A percentile compares a stretch with the other conserved stretches of the same genome.
These are phyloP conservation scores for Hypoxylon sp. DNA, from an alignment of 2,329 filamentous ascomycete genomes.

Conservation along the genomic window DNA sequence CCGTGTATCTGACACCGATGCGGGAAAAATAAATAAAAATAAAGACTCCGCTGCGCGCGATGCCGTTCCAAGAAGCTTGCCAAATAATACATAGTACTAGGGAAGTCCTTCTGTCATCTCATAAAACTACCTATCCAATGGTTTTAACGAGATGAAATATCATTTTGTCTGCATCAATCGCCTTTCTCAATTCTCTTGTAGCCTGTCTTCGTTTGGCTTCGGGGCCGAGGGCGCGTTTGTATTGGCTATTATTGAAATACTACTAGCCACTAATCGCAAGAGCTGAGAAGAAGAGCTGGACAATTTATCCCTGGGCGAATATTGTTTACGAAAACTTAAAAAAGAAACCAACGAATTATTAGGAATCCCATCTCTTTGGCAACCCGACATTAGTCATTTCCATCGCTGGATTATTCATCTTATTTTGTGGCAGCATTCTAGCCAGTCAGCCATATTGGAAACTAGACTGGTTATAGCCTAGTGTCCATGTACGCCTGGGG, in stretches of 20 bases:
- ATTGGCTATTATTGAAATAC: not conserved
- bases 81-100: no score
- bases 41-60: no score
- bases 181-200: constrained; percentile 5
- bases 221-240: constrained; percentile 24
- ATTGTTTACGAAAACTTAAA: not conserved
- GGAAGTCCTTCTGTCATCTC: no score
- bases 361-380: not conserved
- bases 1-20: no score
- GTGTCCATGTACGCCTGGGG: constrained; percentile 11
- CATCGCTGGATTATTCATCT: constrained; percentile 22
- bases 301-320: not conserved
- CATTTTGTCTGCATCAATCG: constrained; percentile 1
- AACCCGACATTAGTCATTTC: constrained; percentile 14
- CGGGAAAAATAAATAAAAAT: no score
- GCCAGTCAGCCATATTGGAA: not conserved
- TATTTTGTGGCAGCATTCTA: not conserved
- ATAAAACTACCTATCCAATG: no score
- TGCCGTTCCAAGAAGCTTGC: no score
- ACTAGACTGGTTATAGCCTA: constrained; percentile 4
- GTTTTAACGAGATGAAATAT: no score
- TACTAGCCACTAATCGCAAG: not conserved
- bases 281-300: not conserved
- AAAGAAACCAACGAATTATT: not conserved
- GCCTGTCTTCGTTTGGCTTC: constrained; percentile 22